phyloP scores from a whole-genome alignment of 106 monocot species.

The Vanilla planifolia region DNA sequence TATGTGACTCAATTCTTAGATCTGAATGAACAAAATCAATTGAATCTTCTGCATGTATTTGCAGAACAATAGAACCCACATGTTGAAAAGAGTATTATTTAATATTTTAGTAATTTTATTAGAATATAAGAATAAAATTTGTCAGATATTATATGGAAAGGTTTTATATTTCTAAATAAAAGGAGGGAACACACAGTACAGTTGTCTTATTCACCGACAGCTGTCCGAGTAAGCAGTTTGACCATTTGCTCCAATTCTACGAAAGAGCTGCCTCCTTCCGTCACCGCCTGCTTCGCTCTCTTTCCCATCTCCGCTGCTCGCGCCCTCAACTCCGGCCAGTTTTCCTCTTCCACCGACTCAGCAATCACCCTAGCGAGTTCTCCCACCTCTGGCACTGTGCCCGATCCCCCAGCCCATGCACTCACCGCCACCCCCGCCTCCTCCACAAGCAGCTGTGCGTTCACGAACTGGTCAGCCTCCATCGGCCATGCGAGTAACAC shows the following conservation, averaged over 20 bases:
- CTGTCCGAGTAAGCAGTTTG: slow-evolving; percentile 4
- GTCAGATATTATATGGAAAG: too few species aligned
- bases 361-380: slow-evolving; percentile 10
- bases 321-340: slow-evolving; percentile 6
- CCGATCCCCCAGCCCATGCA: slow-evolving; percentile 4
- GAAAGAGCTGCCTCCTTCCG: slow-evolving; percentile 22
- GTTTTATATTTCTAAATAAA: too few species aligned
- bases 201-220: too few species aligned
- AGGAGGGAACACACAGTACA: too few species aligned
- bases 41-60: too few species aligned
- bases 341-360: slow-evolving; percentile 3
- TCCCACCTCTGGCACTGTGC: slow-evolving; percentile 5
- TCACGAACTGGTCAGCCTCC: slow-evolving; percentile 23
- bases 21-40: too few species aligned
- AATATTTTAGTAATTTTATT: too few species aligned
- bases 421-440: slow-evolving; percentile 7
- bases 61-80: too few species aligned
- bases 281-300: slow-evolving; percentile 13
- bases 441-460: slow-evolving; percentile 17
- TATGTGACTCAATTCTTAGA: too few species aligned
- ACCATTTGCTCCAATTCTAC: slow-evolving; percentile 13
- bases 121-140: too few species aligned
- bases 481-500: slow-evolving; percentile 18
- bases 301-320: slow-evolving; percentile 9
- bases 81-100: too few species aligned